These are phyloP conservation scores for Phlegmacium glaucopus DNA, from an alignment of 768 basidiomycete genomes.

Conservation along the genomic window DNA sequence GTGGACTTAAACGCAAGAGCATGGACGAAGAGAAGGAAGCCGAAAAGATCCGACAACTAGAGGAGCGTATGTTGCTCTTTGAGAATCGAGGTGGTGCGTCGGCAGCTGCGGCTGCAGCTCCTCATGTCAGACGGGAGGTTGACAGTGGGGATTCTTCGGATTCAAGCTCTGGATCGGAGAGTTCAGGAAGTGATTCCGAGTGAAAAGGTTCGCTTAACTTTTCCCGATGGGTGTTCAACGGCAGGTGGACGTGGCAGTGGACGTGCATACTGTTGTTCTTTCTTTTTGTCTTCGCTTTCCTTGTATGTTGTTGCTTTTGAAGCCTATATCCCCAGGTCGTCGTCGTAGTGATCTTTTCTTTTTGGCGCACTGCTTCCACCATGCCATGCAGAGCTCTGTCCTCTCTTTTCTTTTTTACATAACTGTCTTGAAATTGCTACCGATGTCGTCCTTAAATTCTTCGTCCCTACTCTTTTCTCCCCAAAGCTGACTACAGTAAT, in stretches of 20 bases:
- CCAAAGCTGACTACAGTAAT: too few species aligned
- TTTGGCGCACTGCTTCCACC: conserved; percentile 13
- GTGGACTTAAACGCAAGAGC: conserved; percentile 88
- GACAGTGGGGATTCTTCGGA: conserved; percentile 79
- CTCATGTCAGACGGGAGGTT: conserved; percentile 33
- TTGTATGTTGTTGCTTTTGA: conserved; percentile 3
- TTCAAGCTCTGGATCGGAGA: conserved; percentile 73
- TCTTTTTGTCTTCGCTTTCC: conserved; percentile 14
- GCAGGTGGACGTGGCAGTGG: background rate
- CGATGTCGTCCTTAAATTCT: conserved; percentile 26
- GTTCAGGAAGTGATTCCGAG: conserved; percentile 83
- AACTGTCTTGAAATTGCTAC: conserved; percentile 17
- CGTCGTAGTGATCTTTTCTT: conserved; percentile 24
- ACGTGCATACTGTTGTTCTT: conserved; percentile 6
- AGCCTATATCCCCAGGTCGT: conserved; percentile 21
- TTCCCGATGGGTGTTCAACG: too few species aligned
- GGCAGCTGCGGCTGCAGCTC: conserved; percentile 27
- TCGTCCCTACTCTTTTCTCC: conserved; percentile 1
- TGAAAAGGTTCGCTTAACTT: conserved; percentile 43
- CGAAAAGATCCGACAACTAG: conserved; percentile 89
- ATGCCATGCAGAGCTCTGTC: conserved; percentile 12
- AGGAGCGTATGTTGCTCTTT: conserved; percentile 84
- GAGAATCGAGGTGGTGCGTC: conserved; percentile 47
- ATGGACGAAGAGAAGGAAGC: conserved; percentile 98
- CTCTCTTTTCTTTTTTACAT: conserved; percentile 14